Evolutionary conservation across 371 early-diverging fungal genomes (phyloP).

Genomic region (Mortierella sp.): DNA sequence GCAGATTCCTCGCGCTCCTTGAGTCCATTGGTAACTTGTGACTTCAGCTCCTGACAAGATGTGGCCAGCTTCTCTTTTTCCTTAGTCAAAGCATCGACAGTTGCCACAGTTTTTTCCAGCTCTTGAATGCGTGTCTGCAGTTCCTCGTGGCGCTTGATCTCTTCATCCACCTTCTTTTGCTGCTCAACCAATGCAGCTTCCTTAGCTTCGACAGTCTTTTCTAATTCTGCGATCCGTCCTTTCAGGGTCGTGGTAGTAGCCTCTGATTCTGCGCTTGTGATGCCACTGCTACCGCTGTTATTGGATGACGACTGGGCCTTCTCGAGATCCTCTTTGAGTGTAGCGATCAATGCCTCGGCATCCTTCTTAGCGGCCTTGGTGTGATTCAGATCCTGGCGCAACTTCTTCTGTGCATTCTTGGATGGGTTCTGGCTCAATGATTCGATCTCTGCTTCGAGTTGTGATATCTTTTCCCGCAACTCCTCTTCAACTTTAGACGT

Average conservation of each 20-base stretch:
- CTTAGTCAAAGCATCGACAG: conserved; percentile 10
- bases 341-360: conserved; percentile 33
- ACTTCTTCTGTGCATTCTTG: conserved; percentile 52
- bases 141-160: conserved; percentile 41
- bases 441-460: conserved; percentile 43
- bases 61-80: conserved; percentile 19
- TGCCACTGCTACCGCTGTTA: not conserved
- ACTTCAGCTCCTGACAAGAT: conserved; percentile 17
- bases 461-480: conserved; percentile 22
- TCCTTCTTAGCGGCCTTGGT: conserved; percentile 50
- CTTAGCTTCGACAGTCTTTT: conserved; percentile 41
- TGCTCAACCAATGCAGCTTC: conserved; percentile 47
- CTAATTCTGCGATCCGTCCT: conserved; percentile 22
- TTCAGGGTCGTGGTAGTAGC: conserved; percentile 13
- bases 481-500: conserved; percentile 18
- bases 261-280: conserved; percentile 12
- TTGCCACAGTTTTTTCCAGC: conserved; percentile 23
- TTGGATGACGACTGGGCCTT: conserved; percentile 18
- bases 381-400: conserved; percentile 53
- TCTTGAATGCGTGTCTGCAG: conserved; percentile 24
- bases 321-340: conserved; percentile 43
- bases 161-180: conserved; percentile 57
- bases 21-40: not conserved
- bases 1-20: conserved; percentile 11
- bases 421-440: conserved; percentile 35